These are phyloP conservation scores for Clitocybe nebularis DNA, from an alignment of 1,284 basidiomycete genomes.

Conservation along the genomic window DNA sequence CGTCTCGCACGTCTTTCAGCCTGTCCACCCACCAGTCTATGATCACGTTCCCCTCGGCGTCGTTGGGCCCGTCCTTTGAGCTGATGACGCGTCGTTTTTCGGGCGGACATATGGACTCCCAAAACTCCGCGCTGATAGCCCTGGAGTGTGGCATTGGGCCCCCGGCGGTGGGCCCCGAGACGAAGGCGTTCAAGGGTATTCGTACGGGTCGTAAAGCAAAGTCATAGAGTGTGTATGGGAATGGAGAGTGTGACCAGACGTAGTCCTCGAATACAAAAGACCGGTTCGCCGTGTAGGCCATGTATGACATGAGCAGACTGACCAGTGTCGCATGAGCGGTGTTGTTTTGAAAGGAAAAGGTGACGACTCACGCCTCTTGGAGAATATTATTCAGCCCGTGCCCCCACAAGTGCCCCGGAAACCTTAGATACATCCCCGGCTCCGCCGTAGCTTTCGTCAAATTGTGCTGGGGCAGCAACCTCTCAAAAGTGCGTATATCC, in stretches of 20 bases:
- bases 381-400: constrained; percentile 55
- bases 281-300: constrained; percentile 43
- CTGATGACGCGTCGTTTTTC: constrained; percentile 30
- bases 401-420: constrained; percentile 51
- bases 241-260: constrained; percentile 52
- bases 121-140: constrained; percentile 22
- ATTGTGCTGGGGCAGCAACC: constrained; percentile 36
- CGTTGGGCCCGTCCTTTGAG: constrained; percentile 29
- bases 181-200: constrained; percentile 59
- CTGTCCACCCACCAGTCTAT: constrained; percentile 48
- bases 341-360: not conserved
- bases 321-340: constrained; percentile 1
- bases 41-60: constrained; percentile 33
- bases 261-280: constrained; percentile 66
- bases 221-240: constrained; percentile 47
- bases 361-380: constrained; percentile 46
- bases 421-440: constrained; percentile 34
- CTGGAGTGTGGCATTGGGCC: constrained; percentile 27
- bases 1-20: constrained; percentile 32
- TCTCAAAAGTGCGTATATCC: constrained; percentile 31
- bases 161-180: constrained; percentile 54
- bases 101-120: constrained; percentile 25
- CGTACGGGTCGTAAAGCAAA: constrained; percentile 48
- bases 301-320: constrained; percentile 45
- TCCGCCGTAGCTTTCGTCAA: constrained; percentile 13